Base-by-base conservation (phyloP, 306 rosid genomes). In the Herpetospermum pedunculosum region DNA sequence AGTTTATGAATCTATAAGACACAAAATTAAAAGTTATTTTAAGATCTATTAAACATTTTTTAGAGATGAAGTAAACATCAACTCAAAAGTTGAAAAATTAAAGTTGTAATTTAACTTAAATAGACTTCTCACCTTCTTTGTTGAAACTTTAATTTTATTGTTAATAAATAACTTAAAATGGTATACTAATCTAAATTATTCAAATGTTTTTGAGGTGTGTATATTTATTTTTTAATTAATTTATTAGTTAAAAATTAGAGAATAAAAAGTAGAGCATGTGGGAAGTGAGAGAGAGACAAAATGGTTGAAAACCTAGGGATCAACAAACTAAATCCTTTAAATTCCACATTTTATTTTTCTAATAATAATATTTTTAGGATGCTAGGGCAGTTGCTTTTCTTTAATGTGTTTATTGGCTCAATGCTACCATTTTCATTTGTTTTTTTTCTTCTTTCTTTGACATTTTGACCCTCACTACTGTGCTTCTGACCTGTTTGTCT, bases 401-500 rank as follows among this genome's bases (percentile, higher is more conserved):
- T 30, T 28, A 62, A 35, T 62, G 26, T 34, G 70, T 62, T 62
- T 62, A 62, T 62, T 34, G 70, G 70, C 70, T 62, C 70, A 32
- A 62, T 34, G 70, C 70, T 34, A 4, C 37, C 26, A 18, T 26
- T 62, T 18, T 5, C 7, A 15, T 18, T 62, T 60, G 11, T 32
- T 32, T 59, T 59, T 1, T 59, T 16, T 59, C 5, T 11, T 58
- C 38, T 59, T 32, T 18, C 44, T 64, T 64, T 64, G 48, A 64
- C 49, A 64, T 9, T 35, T 57, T 35, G 70, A 63, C 47, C 34
- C 3, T 37, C 23, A 19, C 8, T 48, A 64, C 71, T 37, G n/a
- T 35, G 71, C 9, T 64, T 64, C 71, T 64, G 71, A 64, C 48
- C 71, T 37, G 49, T 64, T 64, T 64, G 71, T 37, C 71, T 37